These are phyloP conservation scores for Didymella pinodella DNA, from an alignment of 2,329 filamentous ascomycete species.

Conservation along the genomic window DNA sequence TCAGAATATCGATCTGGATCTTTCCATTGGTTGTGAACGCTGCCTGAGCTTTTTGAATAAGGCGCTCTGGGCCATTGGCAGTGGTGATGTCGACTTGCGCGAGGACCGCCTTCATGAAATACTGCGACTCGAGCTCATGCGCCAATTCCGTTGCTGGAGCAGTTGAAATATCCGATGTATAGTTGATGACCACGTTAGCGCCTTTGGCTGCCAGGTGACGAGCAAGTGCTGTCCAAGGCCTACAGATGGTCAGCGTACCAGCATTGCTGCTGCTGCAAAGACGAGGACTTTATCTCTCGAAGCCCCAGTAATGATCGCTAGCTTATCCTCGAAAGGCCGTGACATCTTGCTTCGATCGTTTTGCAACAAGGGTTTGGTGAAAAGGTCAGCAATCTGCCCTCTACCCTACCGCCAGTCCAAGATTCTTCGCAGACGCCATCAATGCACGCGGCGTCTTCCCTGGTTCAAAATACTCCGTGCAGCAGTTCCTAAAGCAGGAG, in stretches of 20 bases:
- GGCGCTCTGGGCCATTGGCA: slow-evolving; percentile 62
- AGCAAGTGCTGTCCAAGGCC: slow-evolving; percentile 74
- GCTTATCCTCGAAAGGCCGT: slow-evolving; percentile 66
- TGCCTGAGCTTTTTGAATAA: slow-evolving; percentile 64
- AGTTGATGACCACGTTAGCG: slow-evolving; percentile 72
- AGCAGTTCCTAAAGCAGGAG: slow-evolving; percentile 51
- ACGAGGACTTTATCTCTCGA: slow-evolving; percentile 67
- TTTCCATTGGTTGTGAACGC: slow-evolving; percentile 58
- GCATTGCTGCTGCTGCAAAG: too few species aligned
- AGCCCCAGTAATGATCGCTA: slow-evolving; percentile 78
- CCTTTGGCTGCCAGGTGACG: slow-evolving; percentile 76
- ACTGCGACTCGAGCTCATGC: slow-evolving; percentile 58
- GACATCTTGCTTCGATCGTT: slow-evolving; percentile 4
- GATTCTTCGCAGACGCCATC: slow-evolving; percentile 21
- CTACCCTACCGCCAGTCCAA: not conserved
- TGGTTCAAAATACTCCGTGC: slow-evolving; percentile 50
- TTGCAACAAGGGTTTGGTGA: not conserved
- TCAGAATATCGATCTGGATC: not conserved
- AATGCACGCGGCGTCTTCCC: slow-evolving; percentile 45
- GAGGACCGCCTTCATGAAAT: slow-evolving; percentile 65
- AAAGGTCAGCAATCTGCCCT: not conserved
- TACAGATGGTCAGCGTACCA: slow-evolving; percentile 42
- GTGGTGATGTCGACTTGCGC: slow-evolving; percentile 74
- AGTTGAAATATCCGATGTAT: slow-evolving; percentile 67
- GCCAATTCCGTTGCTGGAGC: slow-evolving; percentile 60